These are phyloP conservation scores for Rhynchospora pubera DNA, from an alignment of 176 grass and related monocot genomes.

Conservation along the genomic window DNA sequence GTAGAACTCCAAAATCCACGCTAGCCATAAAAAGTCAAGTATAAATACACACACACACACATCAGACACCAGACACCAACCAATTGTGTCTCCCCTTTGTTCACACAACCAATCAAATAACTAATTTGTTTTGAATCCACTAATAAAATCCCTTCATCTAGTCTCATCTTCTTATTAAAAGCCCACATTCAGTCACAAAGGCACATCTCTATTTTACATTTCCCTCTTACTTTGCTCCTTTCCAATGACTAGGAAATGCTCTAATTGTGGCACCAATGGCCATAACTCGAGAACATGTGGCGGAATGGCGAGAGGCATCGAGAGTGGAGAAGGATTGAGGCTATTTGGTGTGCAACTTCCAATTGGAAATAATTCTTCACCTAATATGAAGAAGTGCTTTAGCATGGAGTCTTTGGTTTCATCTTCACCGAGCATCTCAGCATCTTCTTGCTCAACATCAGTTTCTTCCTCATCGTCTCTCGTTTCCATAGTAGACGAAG, in stretches of 20 bases:
- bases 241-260: slow-evolving; percentile 90
- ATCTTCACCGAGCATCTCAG: slow-evolving; percentile 26
- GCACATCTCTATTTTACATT: slow-evolving; percentile 30
- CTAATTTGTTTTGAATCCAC: not conserved
- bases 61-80: slow-evolving; percentile 8
- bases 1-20: not conserved
- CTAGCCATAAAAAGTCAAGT: slow-evolving; percentile 6
- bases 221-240: slow-evolving; percentile 19
- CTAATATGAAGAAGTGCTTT: slow-evolving; percentile 62
- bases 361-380: slow-evolving; percentile 17
- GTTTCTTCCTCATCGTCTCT: slow-evolving; percentile 66
- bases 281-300: slow-evolving; percentile 94
- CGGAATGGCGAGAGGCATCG: slow-evolving; percentile 3
- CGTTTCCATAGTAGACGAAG: slow-evolving; percentile 68
- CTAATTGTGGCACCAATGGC: slow-evolving; percentile 79
- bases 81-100: not conserved
- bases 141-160: not conserved
- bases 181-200: slow-evolving; percentile 32
- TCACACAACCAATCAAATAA: not conserved
- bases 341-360: slow-evolving; percentile 87
- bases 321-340: slow-evolving; percentile 31
- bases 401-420: slow-evolving; percentile 69
- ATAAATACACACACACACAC: not conserved
- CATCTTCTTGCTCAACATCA: slow-evolving; percentile 46
- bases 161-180: not conserved